phyloP scores from a whole-genome alignment of 768 basidiomycete species.

The Termitomyces sp. region DNA sequence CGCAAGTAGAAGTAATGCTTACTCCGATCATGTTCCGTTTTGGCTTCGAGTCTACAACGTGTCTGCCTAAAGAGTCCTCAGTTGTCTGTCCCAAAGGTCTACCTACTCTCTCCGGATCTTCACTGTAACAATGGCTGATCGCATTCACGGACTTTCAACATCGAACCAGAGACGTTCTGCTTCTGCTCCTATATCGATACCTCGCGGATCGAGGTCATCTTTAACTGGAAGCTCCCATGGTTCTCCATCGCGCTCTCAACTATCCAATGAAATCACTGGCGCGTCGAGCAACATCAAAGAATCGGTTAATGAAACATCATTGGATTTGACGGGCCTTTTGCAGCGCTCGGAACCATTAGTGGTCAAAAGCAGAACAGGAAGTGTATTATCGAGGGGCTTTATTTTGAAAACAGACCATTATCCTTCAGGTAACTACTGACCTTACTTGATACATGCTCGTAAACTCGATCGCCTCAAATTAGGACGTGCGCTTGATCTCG shows the following conservation, averaged over 20 bases:
- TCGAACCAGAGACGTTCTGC: constrained; percentile 9
- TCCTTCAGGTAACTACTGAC: constrained; percentile 50
- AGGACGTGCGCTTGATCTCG: constrained; percentile 88
- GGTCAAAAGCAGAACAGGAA: constrained; percentile 78
- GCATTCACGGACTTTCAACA: constrained; percentile 4
- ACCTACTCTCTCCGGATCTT: not conserved
- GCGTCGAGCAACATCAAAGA: constrained; percentile 10
- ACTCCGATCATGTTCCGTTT: not conserved
- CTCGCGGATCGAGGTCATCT: constrained; percentile 8
- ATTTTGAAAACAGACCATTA: constrained; percentile 94
- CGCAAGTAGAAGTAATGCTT: not conserved
- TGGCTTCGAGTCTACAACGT: constrained; percentile 6
- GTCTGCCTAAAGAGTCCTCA: constrained; percentile 2
- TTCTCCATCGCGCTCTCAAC: constrained; percentile 4
- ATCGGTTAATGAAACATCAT: constrained; percentile 20
- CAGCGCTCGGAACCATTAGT: constrained; percentile 65
- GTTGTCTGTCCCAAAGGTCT: not conserved
- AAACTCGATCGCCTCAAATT: not conserved
- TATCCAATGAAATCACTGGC: constrained; percentile 7
- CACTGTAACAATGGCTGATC: constrained; percentile 12
- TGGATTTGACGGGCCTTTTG: constrained; percentile 60
- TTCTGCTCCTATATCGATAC: constrained; percentile 14
- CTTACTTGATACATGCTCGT: not conserved
- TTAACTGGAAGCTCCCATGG: constrained; percentile 8
- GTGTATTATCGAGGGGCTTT: constrained; percentile 81